Conservation (phyloP, 2,329 filamentous ascomycete genomes). For the Monilinia fructigena region DNA sequence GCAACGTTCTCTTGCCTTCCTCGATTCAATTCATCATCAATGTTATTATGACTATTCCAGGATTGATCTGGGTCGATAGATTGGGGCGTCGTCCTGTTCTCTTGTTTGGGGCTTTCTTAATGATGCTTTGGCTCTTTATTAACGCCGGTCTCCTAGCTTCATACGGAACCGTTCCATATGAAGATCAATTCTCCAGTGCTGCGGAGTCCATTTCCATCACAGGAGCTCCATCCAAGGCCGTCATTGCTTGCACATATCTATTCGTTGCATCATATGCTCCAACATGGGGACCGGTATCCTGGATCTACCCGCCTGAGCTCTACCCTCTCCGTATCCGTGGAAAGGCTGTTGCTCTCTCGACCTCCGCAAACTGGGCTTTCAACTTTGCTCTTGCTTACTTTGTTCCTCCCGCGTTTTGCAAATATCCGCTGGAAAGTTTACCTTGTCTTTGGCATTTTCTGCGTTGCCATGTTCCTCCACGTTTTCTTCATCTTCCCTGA, state of each 20-base stretch:
- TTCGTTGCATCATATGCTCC: slow-evolving; percentile 56
- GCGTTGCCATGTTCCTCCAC: slow-evolving; percentile 50
- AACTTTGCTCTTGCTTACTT: slow-evolving; percentile 52
- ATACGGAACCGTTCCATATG: slow-evolving; percentile 43
- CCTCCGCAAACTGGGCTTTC: slow-evolving; percentile 52
- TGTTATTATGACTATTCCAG: slow-evolving; percentile 74
- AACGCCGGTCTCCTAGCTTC: slow-evolving; percentile 49
- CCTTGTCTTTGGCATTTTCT: slow-evolving; percentile 53
- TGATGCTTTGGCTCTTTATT: slow-evolving; percentile 45
- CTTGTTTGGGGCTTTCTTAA: slow-evolving; percentile 52
- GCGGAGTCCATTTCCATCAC: slow-evolving; percentile 50
- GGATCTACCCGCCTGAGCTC: slow-evolving; percentile 52
- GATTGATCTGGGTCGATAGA: slow-evolving; percentile 70
- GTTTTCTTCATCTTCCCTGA: slow-evolving; percentile 57
- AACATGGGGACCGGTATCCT: slow-evolving; percentile 52
- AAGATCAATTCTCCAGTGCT: slow-evolving; percentile 42
- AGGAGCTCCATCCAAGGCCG: slow-evolving; percentile 52
- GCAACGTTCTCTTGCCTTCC: slow-evolving; percentile 61
- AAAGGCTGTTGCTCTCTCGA: slow-evolving; percentile 54
- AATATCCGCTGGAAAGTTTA: slow-evolving; percentile 53
- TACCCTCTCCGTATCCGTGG: slow-evolving; percentile 50
- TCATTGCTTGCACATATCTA: slow-evolving; percentile 65
- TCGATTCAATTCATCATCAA: slow-evolving; percentile 78
- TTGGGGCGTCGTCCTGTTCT: slow-evolving; percentile 72
- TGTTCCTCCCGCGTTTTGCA: slow-evolving; percentile 48